Conservation (phyloP, 768 basidiomycete species). For the Pleurotus djamor region DNA sequence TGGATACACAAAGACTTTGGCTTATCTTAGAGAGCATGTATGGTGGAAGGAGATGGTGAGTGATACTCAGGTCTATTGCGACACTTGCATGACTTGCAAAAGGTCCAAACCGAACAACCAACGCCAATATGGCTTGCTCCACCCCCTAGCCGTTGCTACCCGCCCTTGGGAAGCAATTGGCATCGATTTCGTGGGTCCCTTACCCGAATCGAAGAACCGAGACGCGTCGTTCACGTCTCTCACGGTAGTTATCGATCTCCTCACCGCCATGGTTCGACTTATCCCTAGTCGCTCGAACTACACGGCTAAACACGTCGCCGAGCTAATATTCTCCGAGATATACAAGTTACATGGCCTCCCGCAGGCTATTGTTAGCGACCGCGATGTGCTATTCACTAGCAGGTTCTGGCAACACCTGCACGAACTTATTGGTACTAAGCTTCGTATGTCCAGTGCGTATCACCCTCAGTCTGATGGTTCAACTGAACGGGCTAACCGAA, state of each 20-base stretch:
- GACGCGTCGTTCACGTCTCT: constrained; percentile 13
- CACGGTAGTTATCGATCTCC: constrained; percentile 20
- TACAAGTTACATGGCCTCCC: constrained; percentile 31
- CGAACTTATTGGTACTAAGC: constrained; percentile 14
- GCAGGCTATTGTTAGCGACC: constrained; percentile 15
- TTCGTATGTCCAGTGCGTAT: constrained; percentile 25
- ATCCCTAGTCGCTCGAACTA: constrained; percentile 10
- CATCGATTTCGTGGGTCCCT: constrained; percentile 25
- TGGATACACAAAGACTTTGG: constrained; percentile 24
- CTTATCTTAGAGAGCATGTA: constrained; percentile 19
- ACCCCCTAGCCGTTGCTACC: constrained; percentile 17
- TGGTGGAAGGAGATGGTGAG: constrained; percentile 19
- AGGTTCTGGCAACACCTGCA: constrained; percentile 12
- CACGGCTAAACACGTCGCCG: constrained; percentile 14
- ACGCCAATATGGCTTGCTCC: constrained; percentile 3
- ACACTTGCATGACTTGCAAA: constrained; percentile 16
- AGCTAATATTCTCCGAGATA: constrained; percentile 16
- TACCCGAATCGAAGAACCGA: constrained; percentile 20
- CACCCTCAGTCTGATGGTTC: constrained; percentile 19
- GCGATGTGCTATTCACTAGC: constrained; percentile 16
- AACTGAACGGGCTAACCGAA: constrained; percentile 28
- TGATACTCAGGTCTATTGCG: constrained; percentile 23
- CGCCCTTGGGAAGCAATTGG: constrained; percentile 23
- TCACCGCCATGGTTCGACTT: constrained; percentile 12
- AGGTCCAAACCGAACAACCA: constrained; percentile 13